Evolutionary conservation across 306 rosid species (phyloP).

Genomic region (Lithocarpus polystachyus): DNA sequence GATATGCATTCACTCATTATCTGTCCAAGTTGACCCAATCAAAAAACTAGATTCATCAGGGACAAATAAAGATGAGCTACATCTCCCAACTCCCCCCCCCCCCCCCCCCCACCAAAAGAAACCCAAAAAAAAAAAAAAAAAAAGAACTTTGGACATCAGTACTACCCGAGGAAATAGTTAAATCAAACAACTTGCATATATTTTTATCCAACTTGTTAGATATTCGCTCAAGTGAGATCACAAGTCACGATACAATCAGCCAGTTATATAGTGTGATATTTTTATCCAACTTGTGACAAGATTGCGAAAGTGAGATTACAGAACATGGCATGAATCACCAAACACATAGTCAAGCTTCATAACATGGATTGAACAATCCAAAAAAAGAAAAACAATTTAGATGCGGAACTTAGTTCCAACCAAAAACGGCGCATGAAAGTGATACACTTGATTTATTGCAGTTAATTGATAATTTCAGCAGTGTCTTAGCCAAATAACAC

Average conservation of each 20-base stretch:
- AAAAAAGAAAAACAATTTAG: background rate
- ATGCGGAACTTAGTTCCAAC: background rate
- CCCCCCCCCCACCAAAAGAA: too few species aligned
- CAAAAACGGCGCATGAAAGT: background rate
- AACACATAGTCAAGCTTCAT: background rate
- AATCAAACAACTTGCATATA: background rate
- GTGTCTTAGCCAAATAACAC: background rate
- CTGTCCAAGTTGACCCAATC: slow-evolving; percentile 43
- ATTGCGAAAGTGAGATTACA: background rate
- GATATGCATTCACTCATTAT: slow-evolving; percentile 5
- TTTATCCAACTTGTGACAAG: background rate
- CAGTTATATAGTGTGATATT: background rate
- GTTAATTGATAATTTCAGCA: background rate
- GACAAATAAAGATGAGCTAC: background rate
- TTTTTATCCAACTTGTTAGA: background rate
- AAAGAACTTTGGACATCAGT: slow-evolving; percentile 3
- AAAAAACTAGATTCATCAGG: slow-evolving; percentile 29
- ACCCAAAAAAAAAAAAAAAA: background rate
- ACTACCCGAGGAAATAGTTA: background rate
- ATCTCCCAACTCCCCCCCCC: background rate
- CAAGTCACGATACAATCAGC: background rate
- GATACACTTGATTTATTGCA: background rate
- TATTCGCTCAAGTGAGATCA: background rate
- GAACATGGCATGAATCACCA: background rate
- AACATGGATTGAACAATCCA: background rate